Conservation (phyloP, 2,329 filamentous ascomycete species). For the Microsporum audouinii region DNA sequence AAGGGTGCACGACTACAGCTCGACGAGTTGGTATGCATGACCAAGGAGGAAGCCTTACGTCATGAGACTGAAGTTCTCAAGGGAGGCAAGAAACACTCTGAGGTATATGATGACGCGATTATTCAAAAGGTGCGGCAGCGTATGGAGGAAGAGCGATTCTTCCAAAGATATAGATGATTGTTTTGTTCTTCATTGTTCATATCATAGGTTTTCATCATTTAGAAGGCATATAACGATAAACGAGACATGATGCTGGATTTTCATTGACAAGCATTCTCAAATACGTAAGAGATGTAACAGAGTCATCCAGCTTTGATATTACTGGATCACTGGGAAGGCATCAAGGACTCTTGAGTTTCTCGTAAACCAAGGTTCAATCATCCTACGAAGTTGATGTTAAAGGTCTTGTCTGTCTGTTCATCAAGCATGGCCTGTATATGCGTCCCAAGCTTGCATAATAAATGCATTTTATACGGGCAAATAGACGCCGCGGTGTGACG, state of each 20-base stretch:
- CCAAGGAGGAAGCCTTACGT: slow-evolving; percentile 70
- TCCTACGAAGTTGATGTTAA: too few relatives aligned
- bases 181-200: background rate
- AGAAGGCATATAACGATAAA: background rate
- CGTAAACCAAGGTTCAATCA: background rate
- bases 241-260: background rate
- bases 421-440: background rate
- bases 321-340: background rate
- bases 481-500: background rate
- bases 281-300: too few relatives aligned
- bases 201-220: background rate
- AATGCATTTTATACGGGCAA: background rate
- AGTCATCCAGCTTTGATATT: too few relatives aligned
- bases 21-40: slow-evolving; percentile 75
- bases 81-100: slow-evolving; percentile 53
- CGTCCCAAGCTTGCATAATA: background rate
- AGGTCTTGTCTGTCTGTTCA: background rate
- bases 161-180: slow-evolving; percentile 35
- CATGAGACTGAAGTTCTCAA: slow-evolving; percentile 74
- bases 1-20: slow-evolving; percentile 60
- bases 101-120: slow-evolving; percentile 60
- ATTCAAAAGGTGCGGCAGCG: slow-evolving; percentile 56
- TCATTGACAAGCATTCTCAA: too few relatives aligned
- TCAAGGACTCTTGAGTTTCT: background rate
- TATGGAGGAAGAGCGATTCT: slow-evolving; percentile 54